A percentile compares a stretch with the other conserved stretches of the same genome.
Evolutionary conservation across 2,329 filamentous ascomycete genomes (phyloP).

Genomic region (Venturia pyrina): DNA sequence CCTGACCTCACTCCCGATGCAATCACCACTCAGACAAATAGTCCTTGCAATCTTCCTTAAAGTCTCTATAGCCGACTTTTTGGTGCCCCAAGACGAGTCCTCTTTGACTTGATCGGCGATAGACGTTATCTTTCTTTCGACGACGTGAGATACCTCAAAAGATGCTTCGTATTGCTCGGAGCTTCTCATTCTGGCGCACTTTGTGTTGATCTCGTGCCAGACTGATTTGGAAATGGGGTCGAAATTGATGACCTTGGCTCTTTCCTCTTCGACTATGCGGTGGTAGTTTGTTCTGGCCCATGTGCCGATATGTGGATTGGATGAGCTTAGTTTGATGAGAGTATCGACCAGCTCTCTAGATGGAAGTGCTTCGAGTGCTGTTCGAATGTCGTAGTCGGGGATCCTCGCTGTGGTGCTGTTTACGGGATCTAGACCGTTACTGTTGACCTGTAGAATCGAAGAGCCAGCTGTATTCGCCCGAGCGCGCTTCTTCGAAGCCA

Average conservation of each 20-base stretch:
- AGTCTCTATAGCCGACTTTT: not conserved
- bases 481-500: too few relatives aligned
- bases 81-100: not conserved
- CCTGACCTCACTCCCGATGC: not conserved
- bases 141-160: not conserved
- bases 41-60: not conserved
- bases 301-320: too few relatives aligned
- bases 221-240: not conserved
- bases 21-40: not conserved
- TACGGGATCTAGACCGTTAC: too few relatives aligned
- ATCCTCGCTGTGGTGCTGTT: not conserved
- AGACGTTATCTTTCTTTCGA: too few relatives aligned
- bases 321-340: too few relatives aligned
- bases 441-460: too few relatives aligned
- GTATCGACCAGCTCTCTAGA: too few relatives aligned
- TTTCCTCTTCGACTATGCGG: not conserved
- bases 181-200: not conserved
- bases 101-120: too few relatives aligned
- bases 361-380: not conserved
- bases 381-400: not conserved
- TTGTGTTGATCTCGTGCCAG: not conserved
- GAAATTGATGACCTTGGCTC: not conserved
- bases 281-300: too few relatives aligned
- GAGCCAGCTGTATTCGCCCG: too few relatives aligned
- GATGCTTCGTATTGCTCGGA: not conserved